Evolutionary conservation across 2,329 filamentous ascomycete genomes (phyloP), one percentile per base, ranked within the genome.

Genomic region (Waltergamsia citrina): DNA sequence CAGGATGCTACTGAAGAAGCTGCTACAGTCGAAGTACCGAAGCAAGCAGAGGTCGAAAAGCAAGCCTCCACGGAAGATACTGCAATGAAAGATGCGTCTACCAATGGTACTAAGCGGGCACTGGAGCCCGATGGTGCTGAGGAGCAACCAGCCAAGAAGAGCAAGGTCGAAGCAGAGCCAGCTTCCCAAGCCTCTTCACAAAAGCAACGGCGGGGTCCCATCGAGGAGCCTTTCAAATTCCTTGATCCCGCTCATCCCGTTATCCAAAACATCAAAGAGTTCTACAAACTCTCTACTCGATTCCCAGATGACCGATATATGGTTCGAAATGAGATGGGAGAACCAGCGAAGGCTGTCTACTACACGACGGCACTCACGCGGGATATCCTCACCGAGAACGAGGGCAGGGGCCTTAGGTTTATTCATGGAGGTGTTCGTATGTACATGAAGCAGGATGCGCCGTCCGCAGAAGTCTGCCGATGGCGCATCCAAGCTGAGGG

Each of bases 401-500:
- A 95, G 57, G 85, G 86, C 28, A 80, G 83, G 19, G 87, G 87
- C 29, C 81, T 96, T 59, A 94, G 92, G 56, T 94, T 98, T 53
- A 84, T 98, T 32, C 92, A 98, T 59, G 90, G 83, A 33, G 92
- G 92, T 43, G 88, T 98, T 22, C 94, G 94, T 63, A 96, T 96
- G 86, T 98, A 94, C 56, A 92, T 96, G 68, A 94, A 94, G 66
- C 90, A 96, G 57, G 87, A 95, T 51, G 82, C 85, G 0, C 88
- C 94, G 39, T 83, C 80, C 5, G 79, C 81, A 23, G 81, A 88
- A 35, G 82, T 92, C 22, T 94, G 88, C 64, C 75, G 81, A 38
- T 98, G 92, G 92, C 78, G 92, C 30, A 92, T 98, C 47, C 92
- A 98, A 66, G 84, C 81, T 10, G 92, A 98, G 59, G 92, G 92